Conservation (phyloP, 768 basidiomycete genomes). For the Leccinum uliginosum region DNA sequence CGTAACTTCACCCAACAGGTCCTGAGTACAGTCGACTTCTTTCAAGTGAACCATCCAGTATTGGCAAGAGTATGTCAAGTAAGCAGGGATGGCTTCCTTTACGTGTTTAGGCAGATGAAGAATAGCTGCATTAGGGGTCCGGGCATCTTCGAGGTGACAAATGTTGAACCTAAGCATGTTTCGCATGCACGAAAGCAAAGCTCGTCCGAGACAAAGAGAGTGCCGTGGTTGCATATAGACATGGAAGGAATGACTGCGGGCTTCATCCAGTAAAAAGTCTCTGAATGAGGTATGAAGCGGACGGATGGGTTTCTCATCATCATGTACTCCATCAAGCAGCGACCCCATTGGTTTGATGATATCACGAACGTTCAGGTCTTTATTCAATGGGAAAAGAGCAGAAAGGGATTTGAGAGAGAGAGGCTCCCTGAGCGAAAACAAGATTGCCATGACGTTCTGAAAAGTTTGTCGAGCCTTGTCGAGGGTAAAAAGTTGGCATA, state of each 20-base stretch:
- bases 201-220: background rate
- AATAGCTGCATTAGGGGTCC: background rate
- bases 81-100: background rate
- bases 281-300: background rate
- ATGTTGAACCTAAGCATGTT: background rate
- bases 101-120: background rate
- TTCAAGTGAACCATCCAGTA: background rate
- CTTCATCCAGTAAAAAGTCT: background rate
- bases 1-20: background rate
- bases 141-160: background rate
- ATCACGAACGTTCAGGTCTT: background rate
- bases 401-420: background rate
- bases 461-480: background rate
- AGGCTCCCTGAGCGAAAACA: background rate
- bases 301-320: background rate
- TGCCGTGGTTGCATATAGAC: background rate
- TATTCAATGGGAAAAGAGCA: background rate
- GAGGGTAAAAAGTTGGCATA: background rate
- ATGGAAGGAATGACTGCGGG: background rate
- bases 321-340: background rate
- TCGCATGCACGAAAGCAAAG: background rate
- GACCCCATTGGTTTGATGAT: background rate
- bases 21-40: background rate
- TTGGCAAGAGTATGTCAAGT: background rate
- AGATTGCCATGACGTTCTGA: background rate